Evolutionary conservation across 495 filamentous ascomycete species (phyloP), one percentile per base, ranked within the genome.

Genomic region (Aspergillus carlsbadensis): DNA sequence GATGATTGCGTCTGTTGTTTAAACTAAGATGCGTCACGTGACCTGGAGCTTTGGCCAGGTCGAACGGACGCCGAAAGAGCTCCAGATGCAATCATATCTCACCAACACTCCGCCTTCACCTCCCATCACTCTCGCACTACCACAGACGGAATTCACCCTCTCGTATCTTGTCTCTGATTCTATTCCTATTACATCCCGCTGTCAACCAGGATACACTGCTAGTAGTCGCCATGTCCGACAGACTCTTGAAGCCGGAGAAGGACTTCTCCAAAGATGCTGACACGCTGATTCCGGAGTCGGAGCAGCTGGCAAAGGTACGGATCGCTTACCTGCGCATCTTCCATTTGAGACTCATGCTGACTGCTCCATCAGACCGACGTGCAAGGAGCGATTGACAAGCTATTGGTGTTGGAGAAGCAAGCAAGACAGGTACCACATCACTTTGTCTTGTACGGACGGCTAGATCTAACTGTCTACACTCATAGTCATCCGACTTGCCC

Each of bases 261-360:
- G 85, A 88, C 75, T 87, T 87, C 83, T 87, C 87, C 67, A 94
- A 93, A 77, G 90, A 96, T 72, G 89, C 87, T 64, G 92, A 98
- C 80, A 86, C 87, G 75, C 82, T 89, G 74, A 83, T 98, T 69
- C 88, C 90, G 52, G 91, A 96, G 70, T 90, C 91, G 37, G 82
- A 97, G 74, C 77, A 87, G 72, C 85, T 94, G 65, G 91, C 91
- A 49, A 87, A 95, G 83, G 93, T 95, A 77, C 15, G 56, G 18
- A 6, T 55, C 49, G 53, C 36, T 34, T 21, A 15, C 0, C 1
- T 22, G 33, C 1, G n/a, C 20, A 17, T 11, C n/a, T n/a, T 34
- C 20, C 0, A 18, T 2, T 7, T 6, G 18, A 40, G 5, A 10
- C 39, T 34, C 37, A 61, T 59, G 24, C 53, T 68, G 52, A 64